Conservation (phyloP, 1,284 basidiomycete genomes). For the Ganoderma meredithae region DNA sequence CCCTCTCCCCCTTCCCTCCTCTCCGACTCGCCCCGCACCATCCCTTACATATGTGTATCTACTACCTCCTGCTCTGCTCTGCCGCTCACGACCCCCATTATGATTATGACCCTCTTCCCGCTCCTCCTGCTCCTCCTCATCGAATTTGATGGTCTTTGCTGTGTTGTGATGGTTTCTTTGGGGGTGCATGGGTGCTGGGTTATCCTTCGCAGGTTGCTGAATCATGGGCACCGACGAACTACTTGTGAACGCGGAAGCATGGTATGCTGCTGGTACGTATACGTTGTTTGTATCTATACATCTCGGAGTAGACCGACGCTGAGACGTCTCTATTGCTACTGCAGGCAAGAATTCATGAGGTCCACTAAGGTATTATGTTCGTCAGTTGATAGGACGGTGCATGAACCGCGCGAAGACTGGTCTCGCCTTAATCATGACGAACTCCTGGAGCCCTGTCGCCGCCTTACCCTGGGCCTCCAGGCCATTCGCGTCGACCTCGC, state of each 20-base stretch:
- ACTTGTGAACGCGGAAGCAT: too few relatives aligned
- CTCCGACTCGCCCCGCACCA: not conserved
- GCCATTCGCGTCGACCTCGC: not conserved
- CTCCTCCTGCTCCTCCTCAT: not conserved
- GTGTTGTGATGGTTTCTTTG: not conserved
- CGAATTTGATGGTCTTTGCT: conserved; percentile 19
- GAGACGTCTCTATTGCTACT: not conserved
- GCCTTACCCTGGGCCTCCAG: not conserved
- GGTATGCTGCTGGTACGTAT: too few relatives aligned
- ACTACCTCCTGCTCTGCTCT: conserved; percentile 23
- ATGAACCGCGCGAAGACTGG: not conserved
- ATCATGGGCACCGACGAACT: too few relatives aligned
- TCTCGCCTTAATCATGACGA: conserved; percentile 6
- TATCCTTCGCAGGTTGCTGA: too few relatives aligned
- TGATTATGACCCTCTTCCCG: conserved; percentile 23
- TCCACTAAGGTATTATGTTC: not conserved
- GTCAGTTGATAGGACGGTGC: not conserved
- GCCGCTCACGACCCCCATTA: conserved; percentile 31
- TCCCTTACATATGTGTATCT: conserved; percentile 18
- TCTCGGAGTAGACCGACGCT: not conserved
- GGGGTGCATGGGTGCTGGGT: not conserved
- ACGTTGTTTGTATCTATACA: too few relatives aligned
- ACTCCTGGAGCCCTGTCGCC: not conserved
- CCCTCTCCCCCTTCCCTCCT: not conserved
- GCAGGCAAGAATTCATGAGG: not conserved